Evolutionary conservation across 2,329 filamentous ascomycete genomes (phyloP).

Genomic region (Leptographium radiaticola): DNA sequence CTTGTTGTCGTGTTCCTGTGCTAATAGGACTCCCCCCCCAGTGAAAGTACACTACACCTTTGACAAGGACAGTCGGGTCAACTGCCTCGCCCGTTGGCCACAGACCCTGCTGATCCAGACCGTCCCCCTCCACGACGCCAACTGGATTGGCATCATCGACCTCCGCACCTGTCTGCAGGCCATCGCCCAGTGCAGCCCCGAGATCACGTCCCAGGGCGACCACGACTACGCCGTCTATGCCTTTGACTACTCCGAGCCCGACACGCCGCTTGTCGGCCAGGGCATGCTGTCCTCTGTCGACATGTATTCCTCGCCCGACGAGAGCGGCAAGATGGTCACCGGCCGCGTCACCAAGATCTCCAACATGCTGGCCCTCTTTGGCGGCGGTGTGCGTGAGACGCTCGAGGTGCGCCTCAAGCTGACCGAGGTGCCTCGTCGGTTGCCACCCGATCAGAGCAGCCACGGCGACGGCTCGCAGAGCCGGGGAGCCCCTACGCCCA

Average conservation of each 20-base stretch:
- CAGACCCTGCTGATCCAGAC: conserved; percentile 70
- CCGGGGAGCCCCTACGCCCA: conserved; percentile 30
- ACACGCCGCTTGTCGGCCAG: conserved; percentile 85
- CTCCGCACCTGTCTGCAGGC: conserved; percentile 77
- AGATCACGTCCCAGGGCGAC: conserved; percentile 59
- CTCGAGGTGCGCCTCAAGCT: conserved; percentile 87
- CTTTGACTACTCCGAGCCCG: conserved; percentile 90
- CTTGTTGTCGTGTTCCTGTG: neutral
- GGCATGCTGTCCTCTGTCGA: conserved; percentile 79
- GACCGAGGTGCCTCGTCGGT: conserved; percentile 56
- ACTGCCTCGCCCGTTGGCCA: conserved; percentile 78
- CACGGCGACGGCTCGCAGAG: conserved; percentile 8
- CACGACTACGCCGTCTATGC: conserved; percentile 94
- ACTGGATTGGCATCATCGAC: conserved; percentile 76
- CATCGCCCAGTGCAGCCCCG: conserved; percentile 66
- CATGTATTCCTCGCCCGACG: conserved; percentile 36
- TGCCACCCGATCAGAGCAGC: conserved; percentile 17
- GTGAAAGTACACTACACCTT: conserved; percentile 98
- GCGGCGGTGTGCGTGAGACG: conserved; percentile 71
- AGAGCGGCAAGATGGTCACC: conserved; percentile 53
- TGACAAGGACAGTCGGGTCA: conserved; percentile 75
- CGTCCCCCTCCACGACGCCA: conserved; percentile 65
- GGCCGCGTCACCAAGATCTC: conserved; percentile 63
- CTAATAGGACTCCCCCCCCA: conserved; percentile 22
- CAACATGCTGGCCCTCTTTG: conserved; percentile 73